Percentiles rank a stretch among this genome's conserved stretches.
Conservation (phyloP, 257 asterid genomes). For the Nicotiana knightiana region DNA sequence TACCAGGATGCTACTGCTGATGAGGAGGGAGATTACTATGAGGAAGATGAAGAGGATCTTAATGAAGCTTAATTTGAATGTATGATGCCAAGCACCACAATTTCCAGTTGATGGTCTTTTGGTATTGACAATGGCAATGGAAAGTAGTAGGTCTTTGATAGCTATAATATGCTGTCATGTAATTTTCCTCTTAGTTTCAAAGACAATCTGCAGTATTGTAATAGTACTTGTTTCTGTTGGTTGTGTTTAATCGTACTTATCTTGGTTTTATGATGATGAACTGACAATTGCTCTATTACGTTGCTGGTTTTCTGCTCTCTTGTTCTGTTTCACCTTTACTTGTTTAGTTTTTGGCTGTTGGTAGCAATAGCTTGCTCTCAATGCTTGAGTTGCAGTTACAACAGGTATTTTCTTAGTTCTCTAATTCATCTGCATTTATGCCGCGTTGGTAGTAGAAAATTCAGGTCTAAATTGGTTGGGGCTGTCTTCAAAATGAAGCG, state of each 20-base stretch:
- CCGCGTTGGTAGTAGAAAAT: background rate
- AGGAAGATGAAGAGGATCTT: background rate
- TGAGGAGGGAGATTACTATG: conserved; percentile 3
- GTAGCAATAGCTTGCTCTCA: no score
- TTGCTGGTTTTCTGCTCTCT: background rate
- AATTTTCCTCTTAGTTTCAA: background rate
- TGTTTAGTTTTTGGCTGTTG: background rate
- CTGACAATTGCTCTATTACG: background rate
- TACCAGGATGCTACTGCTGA: conserved; percentile 9
- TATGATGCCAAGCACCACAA: background rate
- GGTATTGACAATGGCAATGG: background rate
- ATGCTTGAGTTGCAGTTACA: no score
- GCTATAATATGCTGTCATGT: background rate
- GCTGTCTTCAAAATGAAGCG: background rate
- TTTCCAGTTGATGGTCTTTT: background rate
- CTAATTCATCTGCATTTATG: background rate
- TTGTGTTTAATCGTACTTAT: background rate
- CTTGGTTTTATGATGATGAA: background rate
- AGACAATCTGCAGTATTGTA: conserved; percentile 9
- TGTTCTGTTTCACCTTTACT: background rate
- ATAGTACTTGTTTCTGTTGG: background rate
- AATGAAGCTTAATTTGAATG: background rate
- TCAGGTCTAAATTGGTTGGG: background rate
- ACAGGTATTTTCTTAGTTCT: background rate
- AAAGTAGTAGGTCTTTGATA: background rate